Evolutionary conservation across 2,329 filamentous ascomycete species (phyloP).

Genomic region (Zasmidium cellare): DNA sequence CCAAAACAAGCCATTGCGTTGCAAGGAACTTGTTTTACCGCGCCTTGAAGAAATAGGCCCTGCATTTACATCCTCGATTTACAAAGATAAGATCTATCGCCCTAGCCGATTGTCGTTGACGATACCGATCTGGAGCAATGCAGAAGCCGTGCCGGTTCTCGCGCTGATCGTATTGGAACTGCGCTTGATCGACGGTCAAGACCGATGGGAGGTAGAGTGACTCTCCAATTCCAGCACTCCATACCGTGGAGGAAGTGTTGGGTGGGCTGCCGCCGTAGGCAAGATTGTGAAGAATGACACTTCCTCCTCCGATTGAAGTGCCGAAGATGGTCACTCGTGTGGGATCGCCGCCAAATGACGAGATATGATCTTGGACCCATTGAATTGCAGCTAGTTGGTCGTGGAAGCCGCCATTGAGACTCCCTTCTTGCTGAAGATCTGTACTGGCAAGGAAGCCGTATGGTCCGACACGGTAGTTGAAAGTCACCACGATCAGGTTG

Average conservation of each 20-base stretch:
- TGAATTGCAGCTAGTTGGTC: constrained; percentile 36
- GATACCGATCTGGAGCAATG: no score
- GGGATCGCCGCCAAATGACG: constrained; percentile 23
- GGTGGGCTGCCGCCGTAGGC: constrained; percentile 42
- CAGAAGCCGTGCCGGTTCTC: no score
- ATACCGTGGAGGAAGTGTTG: constrained; percentile 40
- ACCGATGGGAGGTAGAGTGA: constrained; percentile 50
- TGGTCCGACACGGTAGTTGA: constrained; percentile 72
- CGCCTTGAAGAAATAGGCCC: background rate
- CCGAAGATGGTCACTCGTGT: constrained; percentile 44
- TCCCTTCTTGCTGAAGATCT: constrained; percentile 31
- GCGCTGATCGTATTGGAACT: constrained; percentile 43
- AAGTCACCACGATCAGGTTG: constrained; percentile 63
- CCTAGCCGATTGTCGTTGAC: no score
- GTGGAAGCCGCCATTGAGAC: constrained; percentile 31
- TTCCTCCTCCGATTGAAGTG: constrained; percentile 64
- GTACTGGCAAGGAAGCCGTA: constrained; percentile 64
- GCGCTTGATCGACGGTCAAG: constrained; percentile 44
- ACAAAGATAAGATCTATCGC: no score
- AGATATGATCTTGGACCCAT: constrained; percentile 23
- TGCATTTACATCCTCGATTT: no score
- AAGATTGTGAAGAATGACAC: constrained; percentile 61
- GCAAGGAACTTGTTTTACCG: background rate
- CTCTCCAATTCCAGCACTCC: constrained; percentile 51
- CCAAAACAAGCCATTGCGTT: background rate